Conservation (phyloP, 352 stramenopile species). For the Phytopythium vexans region DNA sequence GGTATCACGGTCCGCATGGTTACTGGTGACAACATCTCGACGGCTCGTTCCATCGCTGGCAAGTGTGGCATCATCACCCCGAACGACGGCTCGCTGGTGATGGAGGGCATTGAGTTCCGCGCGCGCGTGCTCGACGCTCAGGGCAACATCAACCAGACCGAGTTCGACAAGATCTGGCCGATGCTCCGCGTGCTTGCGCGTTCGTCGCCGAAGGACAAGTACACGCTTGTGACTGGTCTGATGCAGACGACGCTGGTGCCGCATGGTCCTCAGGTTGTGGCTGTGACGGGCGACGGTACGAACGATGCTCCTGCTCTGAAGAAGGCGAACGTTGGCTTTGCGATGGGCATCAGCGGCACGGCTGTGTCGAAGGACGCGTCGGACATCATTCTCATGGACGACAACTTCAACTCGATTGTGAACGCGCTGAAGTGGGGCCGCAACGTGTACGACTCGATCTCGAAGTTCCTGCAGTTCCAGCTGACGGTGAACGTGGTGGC, state of each 20-base stretch:
- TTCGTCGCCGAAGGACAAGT: conserved; percentile 96
- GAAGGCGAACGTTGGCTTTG: conserved; percentile 96
- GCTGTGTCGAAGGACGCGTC: conserved; percentile 93
- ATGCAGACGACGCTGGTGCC: conserved; percentile 69
- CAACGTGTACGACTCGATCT: conserved; percentile 96
- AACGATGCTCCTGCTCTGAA: conserved; percentile 97
- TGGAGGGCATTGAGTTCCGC: conserved; percentile 70
- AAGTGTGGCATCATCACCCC: conserved; percentile 89
- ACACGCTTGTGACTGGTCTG: conserved; percentile 94
- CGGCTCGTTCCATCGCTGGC: conserved; percentile 88
- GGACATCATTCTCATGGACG: conserved; percentile 97
- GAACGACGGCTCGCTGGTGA: conserved; percentile 63
- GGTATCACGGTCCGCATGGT: too few relatives aligned
- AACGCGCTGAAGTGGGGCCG: conserved; percentile 95
- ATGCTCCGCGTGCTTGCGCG: conserved; percentile 90
- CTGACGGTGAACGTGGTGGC: conserved; percentile 94
- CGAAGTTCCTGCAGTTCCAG: conserved; percentile 97
- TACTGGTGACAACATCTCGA: too few relatives aligned
- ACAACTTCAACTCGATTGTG: conserved; percentile 97
- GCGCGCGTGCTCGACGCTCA: conserved; percentile 60
- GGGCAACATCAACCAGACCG: conserved; percentile 71
- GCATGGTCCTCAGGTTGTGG: conserved; percentile 88
- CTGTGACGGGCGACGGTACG: conserved; percentile 95
- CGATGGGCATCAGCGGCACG: conserved; percentile 97
- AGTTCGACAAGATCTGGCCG: conserved; percentile 93